Conservation (phyloP, 805 yeast genomes). For the Candida sithepensis region DNA sequence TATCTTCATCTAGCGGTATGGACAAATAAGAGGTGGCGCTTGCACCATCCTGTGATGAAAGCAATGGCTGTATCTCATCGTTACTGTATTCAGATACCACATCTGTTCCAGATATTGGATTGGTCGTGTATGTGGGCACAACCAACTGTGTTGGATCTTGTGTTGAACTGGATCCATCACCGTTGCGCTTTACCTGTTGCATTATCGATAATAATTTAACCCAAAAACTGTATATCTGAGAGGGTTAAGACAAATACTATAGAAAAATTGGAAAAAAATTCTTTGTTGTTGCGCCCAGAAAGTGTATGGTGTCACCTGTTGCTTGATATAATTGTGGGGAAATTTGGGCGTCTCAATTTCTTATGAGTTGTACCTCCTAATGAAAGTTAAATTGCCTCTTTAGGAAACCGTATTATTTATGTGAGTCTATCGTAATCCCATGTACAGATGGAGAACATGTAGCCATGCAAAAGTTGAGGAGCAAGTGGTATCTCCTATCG, state of each 20-base stretch:
- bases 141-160: neutral
- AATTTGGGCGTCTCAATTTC: no score
- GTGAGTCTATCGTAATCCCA: no score
- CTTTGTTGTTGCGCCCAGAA: no score
- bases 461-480: no score
- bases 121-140: neutral
- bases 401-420: no score
- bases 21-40: neutral
- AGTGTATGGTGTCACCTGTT: no score
- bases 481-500: no score
- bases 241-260: neutral
- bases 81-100: neutral
- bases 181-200: neutral
- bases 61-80: slow-evolving; percentile 2
- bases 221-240: neutral
- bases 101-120: neutral
- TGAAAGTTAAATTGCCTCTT: no score
- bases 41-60: neutral
- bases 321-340: no score
- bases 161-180: neutral
- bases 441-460: no score
- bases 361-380: no score
- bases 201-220: neutral
- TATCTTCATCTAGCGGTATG: neutral
- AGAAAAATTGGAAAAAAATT: neutral